These are phyloP conservation scores for Lecanicillium sp. DNA, from an alignment of 2,329 filamentous ascomycete species.

Conservation along the genomic window DNA sequence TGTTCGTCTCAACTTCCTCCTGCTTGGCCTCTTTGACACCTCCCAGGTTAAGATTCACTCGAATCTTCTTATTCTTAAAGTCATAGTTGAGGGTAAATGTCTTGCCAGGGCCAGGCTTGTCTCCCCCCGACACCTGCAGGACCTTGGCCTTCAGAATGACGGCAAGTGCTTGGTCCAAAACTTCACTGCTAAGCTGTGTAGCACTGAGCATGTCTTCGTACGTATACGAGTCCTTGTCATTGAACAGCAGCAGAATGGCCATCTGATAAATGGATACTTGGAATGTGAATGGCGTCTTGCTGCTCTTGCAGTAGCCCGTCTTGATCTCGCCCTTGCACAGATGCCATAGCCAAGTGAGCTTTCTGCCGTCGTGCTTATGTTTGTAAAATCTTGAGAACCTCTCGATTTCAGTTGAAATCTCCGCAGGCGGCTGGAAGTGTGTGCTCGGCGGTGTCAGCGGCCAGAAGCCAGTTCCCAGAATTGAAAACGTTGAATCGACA, in stretches of 20 bases:
- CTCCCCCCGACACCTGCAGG: constrained; percentile 57
- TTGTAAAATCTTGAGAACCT: constrained; percentile 88
- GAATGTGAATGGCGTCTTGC: constrained; percentile 91
- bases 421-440: constrained; percentile 77
- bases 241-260: constrained; percentile 91
- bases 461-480: constrained; percentile 97
- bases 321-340: constrained; percentile 96
- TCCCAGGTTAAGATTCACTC: constrained; percentile 89
- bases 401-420: constrained; percentile 81
- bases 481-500: constrained; percentile 80
- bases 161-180: constrained; percentile 75
- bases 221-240: constrained; percentile 75
- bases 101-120: constrained; percentile 71
- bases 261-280: constrained; percentile 98
- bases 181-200: constrained; percentile 73
- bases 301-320: constrained; percentile 81
- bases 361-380: constrained; percentile 92
- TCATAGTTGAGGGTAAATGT: constrained; percentile 82
- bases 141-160: constrained; percentile 94
- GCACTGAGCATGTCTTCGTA: constrained; percentile 83
- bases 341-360: constrained; percentile 97
- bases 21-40: constrained; percentile 96
- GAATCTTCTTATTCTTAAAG: constrained; percentile 98
- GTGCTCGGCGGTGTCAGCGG: constrained; percentile 81
- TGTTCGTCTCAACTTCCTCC: constrained; percentile 94